A percentile compares a stretch with the other conserved stretches of the same genome.
These are phyloP conservation scores for Gliomastix tumulicola DNA, from an alignment of 2,329 filamentous ascomycete genomes.

Conservation along the genomic window DNA sequence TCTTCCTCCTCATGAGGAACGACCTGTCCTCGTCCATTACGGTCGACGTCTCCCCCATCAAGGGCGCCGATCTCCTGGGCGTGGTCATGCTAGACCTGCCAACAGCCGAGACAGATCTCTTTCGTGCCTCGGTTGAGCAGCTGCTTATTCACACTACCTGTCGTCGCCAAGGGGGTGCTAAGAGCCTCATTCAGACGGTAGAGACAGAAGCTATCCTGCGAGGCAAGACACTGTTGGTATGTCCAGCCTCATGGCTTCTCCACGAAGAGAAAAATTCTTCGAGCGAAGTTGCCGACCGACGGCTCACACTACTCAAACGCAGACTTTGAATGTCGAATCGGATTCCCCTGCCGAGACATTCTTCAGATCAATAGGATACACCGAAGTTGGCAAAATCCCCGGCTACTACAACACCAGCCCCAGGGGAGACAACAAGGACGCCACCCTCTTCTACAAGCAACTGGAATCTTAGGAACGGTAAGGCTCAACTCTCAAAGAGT, in stretches of 20 bases:
- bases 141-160: conserved; percentile 47
- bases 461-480: conserved; percentile 22
- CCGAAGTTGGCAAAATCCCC: conserved; percentile 46
- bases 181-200: conserved; percentile 41
- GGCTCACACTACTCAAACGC: no score
- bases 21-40: conserved; percentile 11
- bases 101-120: conserved; percentile 46
- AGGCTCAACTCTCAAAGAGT: no score
- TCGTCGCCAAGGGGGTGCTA: conserved; percentile 44
- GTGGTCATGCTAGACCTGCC: conserved; percentile 48
- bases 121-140: conserved; percentile 49
- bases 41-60: conserved; percentile 3
- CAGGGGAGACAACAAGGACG: conserved; percentile 38
- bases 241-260: no score
- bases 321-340: conserved; percentile 47
- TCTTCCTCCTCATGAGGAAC: conserved; percentile 43
- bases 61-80: conserved; percentile 42
- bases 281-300: no score
- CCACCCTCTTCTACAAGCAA: conserved; percentile 54
- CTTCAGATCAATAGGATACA: conserved; percentile 50
- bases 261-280: no score
- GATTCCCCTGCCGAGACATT: conserved; percentile 44
- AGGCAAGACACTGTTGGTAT: conserved; percentile 46
- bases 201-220: conserved; percentile 43
- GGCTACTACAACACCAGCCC: conserved; percentile 44